phyloP scores from a whole-genome alignment of 2,329 filamentous ascomycete species.

The Colletotrichum noveboracense region DNA sequence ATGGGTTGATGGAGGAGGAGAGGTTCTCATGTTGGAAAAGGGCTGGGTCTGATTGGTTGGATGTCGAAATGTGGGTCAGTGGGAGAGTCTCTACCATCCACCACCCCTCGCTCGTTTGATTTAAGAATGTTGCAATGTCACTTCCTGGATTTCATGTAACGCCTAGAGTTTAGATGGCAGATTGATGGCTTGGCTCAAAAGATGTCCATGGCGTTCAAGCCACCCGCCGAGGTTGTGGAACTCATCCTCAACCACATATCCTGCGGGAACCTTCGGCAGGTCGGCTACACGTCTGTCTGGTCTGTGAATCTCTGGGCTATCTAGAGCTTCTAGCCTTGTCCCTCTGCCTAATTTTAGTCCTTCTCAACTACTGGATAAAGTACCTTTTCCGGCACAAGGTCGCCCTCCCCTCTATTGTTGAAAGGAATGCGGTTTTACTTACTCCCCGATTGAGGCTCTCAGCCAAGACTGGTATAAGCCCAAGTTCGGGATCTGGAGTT shows the following conservation, averaged over 20 bases:
- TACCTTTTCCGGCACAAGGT: neutral
- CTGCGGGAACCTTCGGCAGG: neutral
- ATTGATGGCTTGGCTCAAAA: neutral
- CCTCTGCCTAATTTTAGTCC: neutral
- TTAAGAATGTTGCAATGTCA: neutral
- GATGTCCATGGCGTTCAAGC: neutral
- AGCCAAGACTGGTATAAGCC: slow-evolving; percentile 41
- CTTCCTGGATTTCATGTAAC: neutral
- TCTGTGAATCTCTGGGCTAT: neutral
- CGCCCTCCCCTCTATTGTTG: neutral
- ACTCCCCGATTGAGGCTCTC: slow-evolving; percentile 32
- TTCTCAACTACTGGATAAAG: neutral
- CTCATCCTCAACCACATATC: slow-evolving; percentile 49
- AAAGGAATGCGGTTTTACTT: neutral
- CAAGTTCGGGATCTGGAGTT: slow-evolving; percentile 40
- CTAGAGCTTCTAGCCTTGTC: neutral
- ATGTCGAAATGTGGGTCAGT: neutral
- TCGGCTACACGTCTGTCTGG: neutral
- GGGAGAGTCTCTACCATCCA: neutral
- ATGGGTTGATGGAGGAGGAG: neutral
- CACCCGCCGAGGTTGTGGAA: slow-evolving; percentile 45
- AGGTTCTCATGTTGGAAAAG: neutral
- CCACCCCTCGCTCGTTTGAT: neutral
- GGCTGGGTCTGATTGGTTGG: neutral
- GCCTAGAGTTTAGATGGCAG: neutral